phyloP scores from a whole-genome alignment of 78 protist species.

The slime mould (Dictyostelium discoideum) region DNA sequence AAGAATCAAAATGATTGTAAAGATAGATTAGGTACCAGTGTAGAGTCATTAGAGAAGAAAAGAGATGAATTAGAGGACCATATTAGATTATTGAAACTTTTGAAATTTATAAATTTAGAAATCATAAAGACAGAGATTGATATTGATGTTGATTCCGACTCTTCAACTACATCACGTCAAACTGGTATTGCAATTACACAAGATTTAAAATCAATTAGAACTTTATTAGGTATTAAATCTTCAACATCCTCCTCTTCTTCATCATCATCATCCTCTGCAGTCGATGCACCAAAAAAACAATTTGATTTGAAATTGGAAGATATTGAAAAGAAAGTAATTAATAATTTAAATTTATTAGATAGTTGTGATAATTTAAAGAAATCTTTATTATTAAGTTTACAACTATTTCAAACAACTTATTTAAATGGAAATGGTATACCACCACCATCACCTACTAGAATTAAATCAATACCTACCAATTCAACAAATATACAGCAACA shows the following conservation, averaged over 20 bases:
- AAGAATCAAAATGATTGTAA: slow-evolving; percentile 22
- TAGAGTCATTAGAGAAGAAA: slow-evolving; percentile 24
- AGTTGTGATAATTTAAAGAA: slow-evolving; percentile 59
- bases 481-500: background rate
- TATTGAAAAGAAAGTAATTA: slow-evolving; percentile 26
- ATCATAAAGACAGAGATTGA: slow-evolving; percentile 42
- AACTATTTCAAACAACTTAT: slow-evolving; percentile 13
- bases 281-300: slow-evolving; percentile 53
- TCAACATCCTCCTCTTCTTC: background rate
- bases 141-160: slow-evolving; percentile 38
- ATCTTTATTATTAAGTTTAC: background rate
- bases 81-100: background rate
- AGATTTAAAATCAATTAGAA: slow-evolving; percentile 39
- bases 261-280: background rate
- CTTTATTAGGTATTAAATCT: background rate
- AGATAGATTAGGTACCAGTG: slow-evolving; percentile 3
- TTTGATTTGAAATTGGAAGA: slow-evolving; percentile 54
- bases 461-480: background rate
- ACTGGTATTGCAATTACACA: slow-evolving; percentile 51
- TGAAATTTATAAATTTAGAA: slow-evolving; percentile 32
- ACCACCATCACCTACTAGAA: background rate
- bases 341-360: slow-evolving; percentile 38
- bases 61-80: slow-evolving; percentile 16
- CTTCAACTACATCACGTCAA: slow-evolving; percentile 41
- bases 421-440: slow-evolving; percentile 3